Evolutionary conservation across 768 basidiomycete species (phyloP), one percentile per base, ranked within the genome.

Genomic region (Trametes cinnabarina): DNA sequence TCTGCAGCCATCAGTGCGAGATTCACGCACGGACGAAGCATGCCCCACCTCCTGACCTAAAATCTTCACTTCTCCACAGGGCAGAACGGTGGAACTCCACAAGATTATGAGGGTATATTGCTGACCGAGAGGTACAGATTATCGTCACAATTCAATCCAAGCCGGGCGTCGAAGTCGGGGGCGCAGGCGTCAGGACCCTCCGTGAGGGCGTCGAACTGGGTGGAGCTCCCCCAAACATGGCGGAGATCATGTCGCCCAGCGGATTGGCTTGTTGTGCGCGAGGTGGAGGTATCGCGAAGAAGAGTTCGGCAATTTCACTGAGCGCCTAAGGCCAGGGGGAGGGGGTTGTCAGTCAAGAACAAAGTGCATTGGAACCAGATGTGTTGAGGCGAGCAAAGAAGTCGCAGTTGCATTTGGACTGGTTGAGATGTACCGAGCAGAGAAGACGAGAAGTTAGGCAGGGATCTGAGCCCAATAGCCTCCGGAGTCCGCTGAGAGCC

Each of bases 261-360:
- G 95, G 88, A 68, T 96, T 96, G 7, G 78, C 84, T 11, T 83
- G 80, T 69, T 86, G 82, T 53, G 74, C 72, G 56, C 87, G 78
- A 49, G 92, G 90, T 34, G 85, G 88, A 7, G 92, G 88, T 47
- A 98, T 87, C 8, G 87, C 87, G 73, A 99, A 98, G 73, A 92
- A 94, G 23, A 94, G 71, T 14, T 79, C 79, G 4, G 82, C 85
- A 49, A 95, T 75, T 52, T 90, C 88, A 49, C 77, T 76, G 47
- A 90, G 71, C n/a, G 77, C 77, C 92, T 94, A 51, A 37, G 41
- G 23, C 26, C 35, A 50, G 47, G 54, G 35, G 46, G 15, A 17
- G 26, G 17, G 42, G 30, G 40, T 34, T 51, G 58, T 59, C 50
- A 63, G 56, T 23, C 26, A 50, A 49, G 51, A 42, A 55, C 34